Conservation (phyloP, 371 early-diverging fungal species). For the Nematocida ironsii region DNA sequence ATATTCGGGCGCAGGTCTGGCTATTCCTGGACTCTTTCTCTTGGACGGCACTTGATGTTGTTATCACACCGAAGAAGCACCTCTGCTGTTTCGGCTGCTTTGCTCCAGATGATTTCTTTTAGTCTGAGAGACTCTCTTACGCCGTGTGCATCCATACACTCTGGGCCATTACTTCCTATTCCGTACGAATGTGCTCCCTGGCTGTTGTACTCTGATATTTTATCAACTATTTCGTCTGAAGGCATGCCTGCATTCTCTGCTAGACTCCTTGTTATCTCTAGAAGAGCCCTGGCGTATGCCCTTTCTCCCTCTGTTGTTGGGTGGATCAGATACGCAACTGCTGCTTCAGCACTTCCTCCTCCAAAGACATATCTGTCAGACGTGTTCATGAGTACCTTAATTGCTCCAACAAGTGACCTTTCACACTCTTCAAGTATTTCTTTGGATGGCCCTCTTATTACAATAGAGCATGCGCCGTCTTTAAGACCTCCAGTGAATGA, state of each 20-base stretch:
- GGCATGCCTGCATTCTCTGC: constrained; percentile 97
- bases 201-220: constrained; percentile 84
- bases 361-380: constrained; percentile 84
- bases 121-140: constrained; percentile 94
- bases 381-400: constrained; percentile 88
- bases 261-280: constrained; percentile 90
- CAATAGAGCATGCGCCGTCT: constrained; percentile 88
- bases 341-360: constrained; percentile 81
- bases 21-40: constrained; percentile 71
- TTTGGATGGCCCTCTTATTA: constrained; percentile 89
- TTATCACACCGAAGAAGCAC: constrained; percentile 97
- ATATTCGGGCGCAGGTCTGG: no score
- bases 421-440: constrained; percentile 98
- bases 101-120: constrained; percentile 88
- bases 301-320: constrained; percentile 92
- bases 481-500: constrained; percentile 86
- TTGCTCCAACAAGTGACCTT: constrained; percentile 94
- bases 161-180: constrained; percentile 73
- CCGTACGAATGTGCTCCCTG: constrained; percentile 78
- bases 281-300: constrained; percentile 86
- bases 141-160: constrained; percentile 79
- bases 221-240: constrained; percentile 79
- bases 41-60: constrained; percentile 88
- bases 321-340: constrained; percentile 89
- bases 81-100: constrained; percentile 95